Evolutionary conservation across 495 filamentous ascomycete species (phyloP).

Genomic region (Talaromyces stipitatus): DNA sequence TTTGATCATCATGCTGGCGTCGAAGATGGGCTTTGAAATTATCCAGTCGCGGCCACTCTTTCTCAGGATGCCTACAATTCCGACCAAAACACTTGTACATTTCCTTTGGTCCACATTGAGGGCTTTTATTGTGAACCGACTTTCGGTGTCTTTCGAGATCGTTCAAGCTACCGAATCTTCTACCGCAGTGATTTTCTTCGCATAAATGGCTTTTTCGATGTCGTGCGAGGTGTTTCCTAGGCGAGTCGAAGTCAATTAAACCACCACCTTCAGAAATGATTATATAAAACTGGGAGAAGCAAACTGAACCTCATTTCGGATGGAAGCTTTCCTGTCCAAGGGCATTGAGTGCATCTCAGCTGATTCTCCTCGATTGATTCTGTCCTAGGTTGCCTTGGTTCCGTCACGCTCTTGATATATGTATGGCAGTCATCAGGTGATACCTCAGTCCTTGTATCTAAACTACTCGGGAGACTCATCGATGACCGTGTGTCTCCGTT

Average conservation of each 20-base stretch:
- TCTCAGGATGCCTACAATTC: conserved; percentile 57
- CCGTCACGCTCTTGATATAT: not conserved
- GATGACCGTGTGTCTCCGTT: not conserved
- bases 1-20: conserved; percentile 61
- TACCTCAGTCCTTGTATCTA: not conserved
- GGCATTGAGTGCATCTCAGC: conserved; percentile 25
- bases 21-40: conserved; percentile 85
- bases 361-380: not conserved
- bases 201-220: conserved; percentile 73
- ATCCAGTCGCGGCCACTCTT: conserved; percentile 81
- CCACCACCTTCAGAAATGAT: not conserved
- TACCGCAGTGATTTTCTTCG: conserved; percentile 47
- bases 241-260: not conserved
- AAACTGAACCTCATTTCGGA: conserved; percentile 4
- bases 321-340: not conserved
- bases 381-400: not conserved
- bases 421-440: not conserved
- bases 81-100: conserved; percentile 60
- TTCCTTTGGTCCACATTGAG: conserved; percentile 43
- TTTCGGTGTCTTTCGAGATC: conserved; percentile 69
- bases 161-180: conserved; percentile 77
- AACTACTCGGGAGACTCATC: not conserved
- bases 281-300: not conserved
- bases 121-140: conserved; percentile 56
- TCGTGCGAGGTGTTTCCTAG: conserved; percentile 75